phyloP scores from a whole-genome alignment of 495 filamentous ascomycete genomes.

The Talaromyces trachyspermus region DNA sequence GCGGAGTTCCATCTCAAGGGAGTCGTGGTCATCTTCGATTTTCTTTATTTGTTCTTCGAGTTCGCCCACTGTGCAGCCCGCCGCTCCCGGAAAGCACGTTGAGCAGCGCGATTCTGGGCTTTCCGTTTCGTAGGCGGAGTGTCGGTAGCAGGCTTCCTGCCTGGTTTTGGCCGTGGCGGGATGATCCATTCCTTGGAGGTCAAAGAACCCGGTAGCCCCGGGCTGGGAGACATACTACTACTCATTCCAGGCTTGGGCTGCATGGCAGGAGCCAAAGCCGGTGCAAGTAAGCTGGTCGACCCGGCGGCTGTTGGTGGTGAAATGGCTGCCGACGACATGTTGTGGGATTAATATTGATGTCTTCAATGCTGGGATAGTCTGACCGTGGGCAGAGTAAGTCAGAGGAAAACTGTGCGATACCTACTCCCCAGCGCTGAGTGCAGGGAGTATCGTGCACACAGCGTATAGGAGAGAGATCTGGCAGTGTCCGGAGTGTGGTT shows the following conservation, averaged over 20 bases:
- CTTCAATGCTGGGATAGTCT: not conserved
- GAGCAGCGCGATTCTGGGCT: slow-evolving; percentile 88
- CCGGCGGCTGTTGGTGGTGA: slow-evolving; percentile 15
- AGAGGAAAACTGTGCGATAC: too few relatives aligned
- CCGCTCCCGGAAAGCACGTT: slow-evolving; percentile 84
- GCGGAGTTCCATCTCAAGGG: slow-evolving; percentile 33
- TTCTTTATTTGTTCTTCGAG: slow-evolving; percentile 77
- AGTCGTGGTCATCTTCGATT: slow-evolving; percentile 45
- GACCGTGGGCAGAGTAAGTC: not conserved
- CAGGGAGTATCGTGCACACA: slow-evolving; percentile 11
- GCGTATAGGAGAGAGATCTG: slow-evolving; percentile 7
- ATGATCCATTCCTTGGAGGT: slow-evolving; percentile 85
- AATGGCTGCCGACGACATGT: slow-evolving; percentile 2
- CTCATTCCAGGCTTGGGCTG: slow-evolving; percentile 31
- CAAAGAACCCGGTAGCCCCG: slow-evolving; percentile 37
- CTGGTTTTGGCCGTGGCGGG: slow-evolving; percentile 85
- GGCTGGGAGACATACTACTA: slow-evolving; percentile 29
- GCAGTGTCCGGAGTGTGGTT: too few relatives aligned
- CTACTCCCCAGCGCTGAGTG: slow-evolving; percentile 15
- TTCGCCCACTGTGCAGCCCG: slow-evolving; percentile 79
- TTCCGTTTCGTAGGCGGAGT: slow-evolving; percentile 88
- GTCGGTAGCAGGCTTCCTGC: slow-evolving; percentile 85
- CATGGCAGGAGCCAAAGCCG: slow-evolving; percentile 26
- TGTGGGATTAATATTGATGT: too few relatives aligned
- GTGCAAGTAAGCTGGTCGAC: slow-evolving; percentile 30